phyloP scores from a whole-genome alignment of 2,329 filamentous ascomycete species.

The Paramyrothecium roridum region DNA sequence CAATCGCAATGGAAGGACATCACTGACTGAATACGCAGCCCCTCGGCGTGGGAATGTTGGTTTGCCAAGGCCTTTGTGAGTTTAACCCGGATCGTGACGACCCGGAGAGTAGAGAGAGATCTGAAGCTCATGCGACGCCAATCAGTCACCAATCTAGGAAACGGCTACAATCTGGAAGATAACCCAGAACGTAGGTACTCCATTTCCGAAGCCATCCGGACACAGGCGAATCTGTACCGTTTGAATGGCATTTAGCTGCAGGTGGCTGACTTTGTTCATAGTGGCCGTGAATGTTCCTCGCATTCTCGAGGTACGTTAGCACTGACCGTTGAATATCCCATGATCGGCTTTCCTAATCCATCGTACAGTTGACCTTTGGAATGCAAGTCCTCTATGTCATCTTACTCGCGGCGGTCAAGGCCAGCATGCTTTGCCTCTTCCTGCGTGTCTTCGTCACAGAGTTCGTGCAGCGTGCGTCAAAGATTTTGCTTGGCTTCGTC shows the following conservation, averaged over 20 bases:
- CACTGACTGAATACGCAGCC: slow-evolving; percentile 10
- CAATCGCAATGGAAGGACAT: not conserved
- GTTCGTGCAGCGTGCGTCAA: slow-evolving; percentile 21
- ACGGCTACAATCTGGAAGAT: slow-evolving; percentile 14
- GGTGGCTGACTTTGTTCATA: slow-evolving; percentile 1
- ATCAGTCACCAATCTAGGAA: slow-evolving; percentile 18
- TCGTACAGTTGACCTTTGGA: slow-evolving; percentile 12
- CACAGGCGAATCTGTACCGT: not conserved
- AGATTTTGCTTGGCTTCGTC: slow-evolving; percentile 29
- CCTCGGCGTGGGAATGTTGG: slow-evolving; percentile 19
- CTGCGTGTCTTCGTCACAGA: slow-evolving; percentile 20
- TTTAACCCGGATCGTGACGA: not conserved
- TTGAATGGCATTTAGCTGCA: not conserved
- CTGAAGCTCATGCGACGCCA: not conserved
- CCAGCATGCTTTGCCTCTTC: slow-evolving; percentile 22
- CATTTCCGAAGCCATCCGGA: not conserved
- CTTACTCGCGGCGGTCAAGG: slow-evolving; percentile 19
- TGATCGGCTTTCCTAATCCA: not conserved
- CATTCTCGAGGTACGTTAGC: slow-evolving; percentile 16
- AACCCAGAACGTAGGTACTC: slow-evolving; percentile 13
- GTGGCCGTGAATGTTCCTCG: slow-evolving; percentile 18
- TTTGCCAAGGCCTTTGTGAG: slow-evolving; percentile 22
- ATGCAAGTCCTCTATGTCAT: slow-evolving; percentile 22
- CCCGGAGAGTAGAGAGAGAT: accelerated
- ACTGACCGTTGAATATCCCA: too few species aligned